These are phyloP conservation scores for Nissolia schottii DNA, from an alignment of 306 rosid genomes.

Conservation along the genomic window DNA sequence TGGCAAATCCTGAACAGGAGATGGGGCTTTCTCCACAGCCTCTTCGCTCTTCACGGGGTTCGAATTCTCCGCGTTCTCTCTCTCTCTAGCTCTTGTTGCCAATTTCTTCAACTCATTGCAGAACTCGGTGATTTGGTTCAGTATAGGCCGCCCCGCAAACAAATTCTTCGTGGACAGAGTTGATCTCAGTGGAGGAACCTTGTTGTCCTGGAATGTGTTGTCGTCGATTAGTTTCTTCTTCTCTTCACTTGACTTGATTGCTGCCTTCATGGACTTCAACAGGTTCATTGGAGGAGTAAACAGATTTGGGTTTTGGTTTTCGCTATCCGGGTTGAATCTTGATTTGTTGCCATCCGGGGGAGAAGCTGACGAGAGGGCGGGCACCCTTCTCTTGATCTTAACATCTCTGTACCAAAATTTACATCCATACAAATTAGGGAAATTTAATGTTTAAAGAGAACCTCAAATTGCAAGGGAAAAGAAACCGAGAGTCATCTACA, in stretches of 20 bases:
- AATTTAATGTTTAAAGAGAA: background rate
- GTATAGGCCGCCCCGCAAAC: slow-evolving; percentile 67
- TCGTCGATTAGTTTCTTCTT: slow-evolving; percentile 44
- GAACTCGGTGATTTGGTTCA: slow-evolving; percentile 84
- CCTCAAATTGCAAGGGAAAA: background rate
- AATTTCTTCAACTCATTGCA: slow-evolving; percentile 81
- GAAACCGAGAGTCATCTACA: background rate
- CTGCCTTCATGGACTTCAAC: slow-evolving; percentile 45
- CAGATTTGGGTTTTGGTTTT: slow-evolving; percentile 72
- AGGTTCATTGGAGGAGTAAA: slow-evolving; percentile 46
- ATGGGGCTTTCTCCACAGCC: slow-evolving; percentile 23
- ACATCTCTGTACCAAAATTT: slow-evolving; percentile 46
- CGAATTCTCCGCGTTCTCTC: slow-evolving; percentile 44
- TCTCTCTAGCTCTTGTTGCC: slow-evolving; percentile 58
- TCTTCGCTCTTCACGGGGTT: slow-evolving; percentile 26
- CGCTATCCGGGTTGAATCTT: slow-evolving; percentile 50
- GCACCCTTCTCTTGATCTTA: slow-evolving; percentile 69
- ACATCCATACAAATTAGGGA: background rate
- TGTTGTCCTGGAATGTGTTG: slow-evolving; percentile 23
- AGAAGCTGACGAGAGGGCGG: slow-evolving; percentile 39
- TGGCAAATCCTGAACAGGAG: slow-evolving; percentile 29
- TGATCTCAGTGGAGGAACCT: slow-evolving; percentile 57
- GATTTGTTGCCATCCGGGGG: slow-evolving; percentile 42
- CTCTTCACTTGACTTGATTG: slow-evolving; percentile 71
- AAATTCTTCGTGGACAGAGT: slow-evolving; percentile 77